Evolutionary conservation across 345 rosid genomes (phyloP).

Genomic region (Camelina laxa): DNA sequence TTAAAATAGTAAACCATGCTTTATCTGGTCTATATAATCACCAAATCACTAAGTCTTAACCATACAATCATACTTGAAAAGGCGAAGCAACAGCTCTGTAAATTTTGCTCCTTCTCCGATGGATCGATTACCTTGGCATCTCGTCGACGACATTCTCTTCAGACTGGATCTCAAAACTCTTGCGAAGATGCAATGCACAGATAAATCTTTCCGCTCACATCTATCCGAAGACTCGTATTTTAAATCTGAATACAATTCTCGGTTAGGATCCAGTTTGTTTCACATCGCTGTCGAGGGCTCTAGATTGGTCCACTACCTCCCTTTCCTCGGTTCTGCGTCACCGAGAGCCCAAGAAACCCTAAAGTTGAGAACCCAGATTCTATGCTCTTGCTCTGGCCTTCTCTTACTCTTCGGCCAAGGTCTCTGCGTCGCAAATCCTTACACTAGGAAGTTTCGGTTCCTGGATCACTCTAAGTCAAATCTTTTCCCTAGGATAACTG

Average conservation of each 20-base stretch:
- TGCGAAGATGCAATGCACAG: neutral
- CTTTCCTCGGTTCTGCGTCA: neutral
- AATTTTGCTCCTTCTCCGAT: too few relatives aligned
- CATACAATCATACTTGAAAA: neutral
- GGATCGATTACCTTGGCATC: neutral
- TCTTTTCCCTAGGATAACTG: neutral
- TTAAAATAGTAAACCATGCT: too few relatives aligned
- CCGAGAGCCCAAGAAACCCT: neutral
- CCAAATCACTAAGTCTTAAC: too few relatives aligned
- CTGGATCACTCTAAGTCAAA: neutral
- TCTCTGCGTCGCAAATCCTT: slow-evolving; percentile 8
- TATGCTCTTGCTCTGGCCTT: neutral
- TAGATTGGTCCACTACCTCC: neutral
- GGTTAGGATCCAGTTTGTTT: neutral
- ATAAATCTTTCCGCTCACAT: neutral
- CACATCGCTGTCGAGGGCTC: neutral
- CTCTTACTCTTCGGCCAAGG: neutral
- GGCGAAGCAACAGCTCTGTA: neutral
- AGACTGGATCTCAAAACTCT: neutral
- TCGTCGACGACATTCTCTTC: slow-evolving; percentile 1
- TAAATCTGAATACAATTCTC: neutral
- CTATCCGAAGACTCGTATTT: neutral
- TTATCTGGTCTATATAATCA: too few relatives aligned
- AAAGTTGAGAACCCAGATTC: neutral
- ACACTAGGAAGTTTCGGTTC: neutral